Conservation (phyloP, 768 basidiomycete species). For the Saitozyma podzolica region DNA sequence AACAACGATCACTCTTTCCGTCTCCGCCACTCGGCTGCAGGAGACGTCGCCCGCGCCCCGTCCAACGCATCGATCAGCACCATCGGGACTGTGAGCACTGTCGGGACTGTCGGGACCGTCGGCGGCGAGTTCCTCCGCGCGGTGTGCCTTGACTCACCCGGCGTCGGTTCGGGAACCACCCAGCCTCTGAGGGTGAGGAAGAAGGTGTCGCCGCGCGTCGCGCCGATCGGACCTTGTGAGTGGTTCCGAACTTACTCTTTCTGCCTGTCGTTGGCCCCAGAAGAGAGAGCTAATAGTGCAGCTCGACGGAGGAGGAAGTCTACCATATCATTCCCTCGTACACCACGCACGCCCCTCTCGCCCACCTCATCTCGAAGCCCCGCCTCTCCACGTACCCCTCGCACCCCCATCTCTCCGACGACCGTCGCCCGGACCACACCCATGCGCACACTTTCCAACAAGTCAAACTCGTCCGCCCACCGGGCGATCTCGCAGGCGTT, state of each 20-base stretch:
- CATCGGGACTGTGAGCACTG: not conserved
- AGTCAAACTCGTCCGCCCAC: conserved; percentile 24
- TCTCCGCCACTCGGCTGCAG: no score
- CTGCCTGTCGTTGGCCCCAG: not conserved
- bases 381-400: not conserved
- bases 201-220: conserved; percentile 14
- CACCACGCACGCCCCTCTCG: conserved; percentile 11
- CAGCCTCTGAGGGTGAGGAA: conserved; percentile 34
- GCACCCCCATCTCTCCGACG: no score
- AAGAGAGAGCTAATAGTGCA: not conserved
- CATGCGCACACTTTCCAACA: not conserved
- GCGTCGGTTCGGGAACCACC: conserved; percentile 14
- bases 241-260: not conserved
- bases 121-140: conserved; percentile 18
- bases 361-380: conserved; percentile 9
- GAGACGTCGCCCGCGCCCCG: no score
- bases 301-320: conserved; percentile 24
- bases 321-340: conserved; percentile 25
- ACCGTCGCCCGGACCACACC: not conserved
- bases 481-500: conserved; percentile 35
- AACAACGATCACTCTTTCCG: no score
- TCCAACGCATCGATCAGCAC: no score
- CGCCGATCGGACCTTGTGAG: conserved; percentile 21
- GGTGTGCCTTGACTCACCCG: conserved; percentile 20
- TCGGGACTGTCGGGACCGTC: no score